Evolutionary conservation across 1,284 basidiomycete genomes (phyloP), one percentile per base, ranked within the genome.

Genomic region (Heliocybe sulcata): DNA sequence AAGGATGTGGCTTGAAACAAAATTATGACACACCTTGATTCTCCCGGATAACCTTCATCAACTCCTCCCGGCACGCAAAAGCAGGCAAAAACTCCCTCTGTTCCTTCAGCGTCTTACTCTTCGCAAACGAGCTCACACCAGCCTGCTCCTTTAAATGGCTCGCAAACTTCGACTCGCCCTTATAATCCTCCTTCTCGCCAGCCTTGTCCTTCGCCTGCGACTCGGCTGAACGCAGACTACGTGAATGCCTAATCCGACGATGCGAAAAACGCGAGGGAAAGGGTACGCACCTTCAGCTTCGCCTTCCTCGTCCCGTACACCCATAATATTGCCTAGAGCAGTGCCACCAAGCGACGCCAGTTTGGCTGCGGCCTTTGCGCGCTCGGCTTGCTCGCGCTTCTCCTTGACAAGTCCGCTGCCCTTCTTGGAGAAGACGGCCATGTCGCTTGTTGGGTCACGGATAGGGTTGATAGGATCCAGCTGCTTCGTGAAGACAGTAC

Each of bases 401-500:
- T 99, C 97, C 60, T 90, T 90, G 3, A 99, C 94, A 9, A 99
- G 77, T 0, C 85, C 77, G 60, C 92, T 95, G 1, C 97, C 97
- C 67, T 99, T 99, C 69, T 94, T 94, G 8, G 92, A 85, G 70
- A 99, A 99, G 9, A 94, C 69, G 6, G 97, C 97, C 82, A 99
- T 83, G 67, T 99, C 97, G 58, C 90, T 94, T 0, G 95, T 94
- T 3, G 83, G 80, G 68, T 99, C 97, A 47, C 90, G 85, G 59
- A 99, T 92, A 0, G 97, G 97, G 64, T 98, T 98, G 70, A 99
- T 92, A 0, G 97, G 95, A 52, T 98, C 96, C 16, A 99, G 79
- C 67, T 99, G 97, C 67, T 91, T 95, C 1, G 97, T 99, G 69
- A 91, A 99, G 0, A 98, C 91, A 0, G 92, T 95, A 22, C 92